Evolutionary conservation across 1,139 yeast genomes (phyloP), one percentile per base, ranked within the genome.

Genomic region (Blastobotrys buckinghamii): DNA sequence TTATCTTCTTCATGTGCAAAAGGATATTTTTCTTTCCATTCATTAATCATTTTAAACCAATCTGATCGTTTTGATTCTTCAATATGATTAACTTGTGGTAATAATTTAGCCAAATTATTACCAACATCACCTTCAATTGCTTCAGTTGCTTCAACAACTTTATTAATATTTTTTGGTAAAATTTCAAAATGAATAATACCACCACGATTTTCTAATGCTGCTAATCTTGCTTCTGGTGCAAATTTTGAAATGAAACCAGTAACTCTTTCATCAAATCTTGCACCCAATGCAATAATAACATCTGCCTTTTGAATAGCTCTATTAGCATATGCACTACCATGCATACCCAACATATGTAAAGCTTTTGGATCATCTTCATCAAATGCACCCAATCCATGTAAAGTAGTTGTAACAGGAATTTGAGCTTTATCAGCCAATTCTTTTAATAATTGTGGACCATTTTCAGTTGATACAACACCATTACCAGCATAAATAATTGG

Each of bases 221-320:
- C 98, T 53, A 79, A 75, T 63, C 81, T 84, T 48, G 97, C 97
- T 51, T 73, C 87, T 50, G 98, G 98, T 37, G 98, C 98, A 68
- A 92, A 92, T 67, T 85, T 85, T 55, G 85, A 59, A 50, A 92
- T 76, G 64, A 80, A 80, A 64, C 94, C 84, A 44, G 98, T 92
- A 59, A 92, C 98, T 75, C 98, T 89, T 73, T 92, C 98, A 70
- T 92, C 98, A 63, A 92, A 92, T 67, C 98, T 80, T 39, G 97
- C 96, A 65, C 98, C 98, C 45, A 92, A 76, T 20, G 97, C 97
- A 59, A 92, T 73, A 64, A 92, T 87, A 62, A 92, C 74, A 70
- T 92, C 98, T 39, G 98, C 96, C 52, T 79, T 76, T 73, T 92
- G 98, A 61, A 92, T 84, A 42, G 97, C 95, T 61, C 86, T 69